Percentiles rank a stretch among this genome's conserved stretches.
Conservation (phyloP, 2,329 filamentous ascomycete genomes). For the Venturia carpophila region DNA sequence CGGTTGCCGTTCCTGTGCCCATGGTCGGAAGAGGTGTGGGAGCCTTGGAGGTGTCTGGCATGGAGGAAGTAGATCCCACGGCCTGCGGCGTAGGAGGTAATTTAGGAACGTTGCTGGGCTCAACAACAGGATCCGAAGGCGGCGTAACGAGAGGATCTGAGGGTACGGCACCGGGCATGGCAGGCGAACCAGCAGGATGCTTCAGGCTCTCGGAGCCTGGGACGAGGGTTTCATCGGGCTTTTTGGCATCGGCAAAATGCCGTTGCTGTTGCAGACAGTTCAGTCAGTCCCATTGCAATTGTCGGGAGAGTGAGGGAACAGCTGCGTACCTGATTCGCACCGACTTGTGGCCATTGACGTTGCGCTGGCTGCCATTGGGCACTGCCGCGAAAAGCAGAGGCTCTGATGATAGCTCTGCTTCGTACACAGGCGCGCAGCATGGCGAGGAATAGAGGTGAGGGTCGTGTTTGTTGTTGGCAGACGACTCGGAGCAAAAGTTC, state of each 20-base stretch:
- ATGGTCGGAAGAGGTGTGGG: constrained; percentile 28
- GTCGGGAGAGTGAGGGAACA: not conserved
- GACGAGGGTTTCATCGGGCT: constrained; percentile 16
- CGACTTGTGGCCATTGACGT: not conserved
- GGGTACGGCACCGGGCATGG: constrained; percentile 12
- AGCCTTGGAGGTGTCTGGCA: not conserved
- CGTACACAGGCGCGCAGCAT: constrained; percentile 16
- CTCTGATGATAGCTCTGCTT: constrained; percentile 11
- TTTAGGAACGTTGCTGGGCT: constrained; percentile 15
- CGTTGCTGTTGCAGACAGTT: not conserved
- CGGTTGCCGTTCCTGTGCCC: constrained; percentile 35
- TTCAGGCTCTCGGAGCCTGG: constrained; percentile 14
- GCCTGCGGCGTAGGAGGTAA: constrained; percentile 15
- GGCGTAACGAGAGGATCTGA: constrained; percentile 13
- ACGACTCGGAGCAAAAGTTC: constrained; percentile 2
- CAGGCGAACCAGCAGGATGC: not conserved
- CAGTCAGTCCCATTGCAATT: not conserved
- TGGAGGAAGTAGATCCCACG: not conserved
- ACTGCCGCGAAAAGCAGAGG: constrained; percentile 13
- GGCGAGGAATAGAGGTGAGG: not conserved
- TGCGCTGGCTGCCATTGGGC: constrained; percentile 14
- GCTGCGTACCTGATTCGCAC: constrained; percentile 4
- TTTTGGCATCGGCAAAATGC: constrained; percentile 15
- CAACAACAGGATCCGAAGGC: not conserved
- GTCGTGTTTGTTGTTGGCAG: constrained; percentile 1